Evolutionary conservation across 305 asterid species (phyloP).

Genomic region (Fraxinus latifolia): DNA sequence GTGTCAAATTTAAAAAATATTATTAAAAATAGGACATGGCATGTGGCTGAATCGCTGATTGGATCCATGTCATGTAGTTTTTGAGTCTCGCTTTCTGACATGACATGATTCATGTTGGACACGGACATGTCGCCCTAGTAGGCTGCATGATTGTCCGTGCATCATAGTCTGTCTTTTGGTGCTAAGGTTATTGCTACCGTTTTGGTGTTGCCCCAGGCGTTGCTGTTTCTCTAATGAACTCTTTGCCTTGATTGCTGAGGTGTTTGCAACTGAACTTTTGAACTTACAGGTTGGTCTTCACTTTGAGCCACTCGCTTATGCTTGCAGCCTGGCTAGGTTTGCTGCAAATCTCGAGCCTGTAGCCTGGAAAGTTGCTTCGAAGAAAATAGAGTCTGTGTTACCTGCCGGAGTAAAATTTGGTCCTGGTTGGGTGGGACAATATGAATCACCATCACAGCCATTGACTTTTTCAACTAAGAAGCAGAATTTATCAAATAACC

Average conservation of each 20-base stretch:
- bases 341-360: constrained; percentile 85
- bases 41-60: neutral
- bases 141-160: neutral
- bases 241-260: neutral
- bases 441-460: constrained; percentile 36
- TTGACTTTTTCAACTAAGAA: constrained; percentile 39
- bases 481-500: constrained; percentile 39
- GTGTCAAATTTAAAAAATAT: neutral
- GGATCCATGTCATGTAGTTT: neutral
- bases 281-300: constrained; percentile 41
- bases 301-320: constrained; percentile 36
- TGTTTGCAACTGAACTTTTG: neutral
- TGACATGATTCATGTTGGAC: neutral
- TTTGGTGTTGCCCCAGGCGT: constrained; percentile 1
- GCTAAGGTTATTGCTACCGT: neutral
- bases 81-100: neutral
- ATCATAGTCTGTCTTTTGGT: neutral
- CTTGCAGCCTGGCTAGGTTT: constrained; percentile 71
- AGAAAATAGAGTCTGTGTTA: constrained; percentile 56
- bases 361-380: constrained; percentile 77
- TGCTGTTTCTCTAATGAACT: neutral
- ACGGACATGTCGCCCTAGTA: neutral
- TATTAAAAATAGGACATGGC: neutral
- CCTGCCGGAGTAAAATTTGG: constrained; percentile 80
- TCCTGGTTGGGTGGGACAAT: constrained; percentile 92